Conservation (phyloP, 2,329 filamentous ascomycete genomes). For the Incumbomyces lentus region DNA sequence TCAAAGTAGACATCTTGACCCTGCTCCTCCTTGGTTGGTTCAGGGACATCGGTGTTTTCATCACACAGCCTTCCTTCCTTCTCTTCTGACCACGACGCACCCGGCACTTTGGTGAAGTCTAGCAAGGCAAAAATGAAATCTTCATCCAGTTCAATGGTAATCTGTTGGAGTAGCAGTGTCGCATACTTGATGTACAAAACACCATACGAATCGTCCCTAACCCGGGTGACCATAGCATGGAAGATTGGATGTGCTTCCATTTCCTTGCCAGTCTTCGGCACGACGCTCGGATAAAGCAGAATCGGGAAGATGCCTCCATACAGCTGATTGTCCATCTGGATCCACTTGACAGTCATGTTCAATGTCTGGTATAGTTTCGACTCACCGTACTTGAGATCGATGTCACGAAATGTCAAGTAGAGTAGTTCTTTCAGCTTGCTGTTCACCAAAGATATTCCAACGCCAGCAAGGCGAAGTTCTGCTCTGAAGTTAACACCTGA, state of each 20-base stretch:
- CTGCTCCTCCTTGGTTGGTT: slow-evolving; percentile 71
- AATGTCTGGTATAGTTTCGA: slow-evolving; percentile 90
- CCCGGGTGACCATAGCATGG: slow-evolving; percentile 79
- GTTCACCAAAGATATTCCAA: slow-evolving; percentile 90
- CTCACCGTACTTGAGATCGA: slow-evolving; percentile 83
- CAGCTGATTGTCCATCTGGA: slow-evolving; percentile 96
- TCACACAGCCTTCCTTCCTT: slow-evolving; percentile 81
- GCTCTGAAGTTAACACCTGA: slow-evolving; percentile 81
- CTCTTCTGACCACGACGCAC: slow-evolving; percentile 75
- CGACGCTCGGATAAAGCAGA: slow-evolving; percentile 91
- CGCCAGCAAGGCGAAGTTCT: slow-evolving; percentile 75
- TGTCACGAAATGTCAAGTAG: slow-evolving; percentile 84
- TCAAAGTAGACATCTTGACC: slow-evolving; percentile 98
- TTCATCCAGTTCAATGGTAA: slow-evolving; percentile 95
- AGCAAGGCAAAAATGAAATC: slow-evolving; percentile 95
- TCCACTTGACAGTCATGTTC: slow-evolving; percentile 90
- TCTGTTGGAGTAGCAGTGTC: slow-evolving; percentile 84
- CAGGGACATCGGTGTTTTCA: slow-evolving; percentile 79
- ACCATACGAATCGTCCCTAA: slow-evolving; percentile 97
- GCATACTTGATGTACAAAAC: slow-evolving; percentile 98
- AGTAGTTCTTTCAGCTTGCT: slow-evolving; percentile 82
- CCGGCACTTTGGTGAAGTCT: slow-evolving; percentile 88
- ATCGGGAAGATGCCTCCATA: slow-evolving; percentile 98
- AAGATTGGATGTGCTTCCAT: slow-evolving; percentile 93
- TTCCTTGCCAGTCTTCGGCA: slow-evolving; percentile 92